Evolutionary conservation across 345 rosid species (phyloP), one percentile per base, ranked within the genome.

Genomic region (Chamaenerion angustifolium): DNA sequence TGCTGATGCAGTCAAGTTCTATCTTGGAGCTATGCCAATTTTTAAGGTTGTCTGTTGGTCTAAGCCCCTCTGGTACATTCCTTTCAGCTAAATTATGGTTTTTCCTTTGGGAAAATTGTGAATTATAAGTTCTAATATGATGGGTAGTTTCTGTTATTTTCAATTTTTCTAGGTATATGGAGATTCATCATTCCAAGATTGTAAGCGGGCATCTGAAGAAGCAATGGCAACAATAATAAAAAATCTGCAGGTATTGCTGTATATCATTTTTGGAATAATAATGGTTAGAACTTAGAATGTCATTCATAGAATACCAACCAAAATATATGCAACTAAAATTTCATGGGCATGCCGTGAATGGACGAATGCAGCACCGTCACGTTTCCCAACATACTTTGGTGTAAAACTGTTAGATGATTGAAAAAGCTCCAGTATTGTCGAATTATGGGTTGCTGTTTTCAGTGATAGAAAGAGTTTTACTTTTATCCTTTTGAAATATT

Each of bases 1-100:
- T 70, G 86, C 86, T 13, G 95, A 88, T 79, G 99, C 99, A 46
- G 96, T 93, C 67, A 84, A 78, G 71, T 88, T 82, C 69, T 93
- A 85, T 55, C 81, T 68, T 19, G 99, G 99, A 69, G 96, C 96
- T 52, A 84, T 82, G 88, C 99, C 99, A 64, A 88, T 93, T 70
- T 80, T 93, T 60, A 82, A 88, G 99, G 96, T 82, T 42, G 16
- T 27, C 43, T 48, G 19, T 47, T 56, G 52, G 9, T 25, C 14
- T 23, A 12, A 49, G 19, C 16, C 8, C 46, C 19, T 25, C 35
- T 13, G 58, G 41, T 27, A 55, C 16, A 25, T 43, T 51, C 37
- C 25, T 25, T 17, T 44, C 37, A 31, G 18, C 45, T 47, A 44
- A 41, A 40, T 49, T 43, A 57, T 46, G 21, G 37, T 13, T 40